Conservation (phyloP, 2,329 filamentous ascomycete species). For the Stagonosporopsis vannaccii region DNA sequence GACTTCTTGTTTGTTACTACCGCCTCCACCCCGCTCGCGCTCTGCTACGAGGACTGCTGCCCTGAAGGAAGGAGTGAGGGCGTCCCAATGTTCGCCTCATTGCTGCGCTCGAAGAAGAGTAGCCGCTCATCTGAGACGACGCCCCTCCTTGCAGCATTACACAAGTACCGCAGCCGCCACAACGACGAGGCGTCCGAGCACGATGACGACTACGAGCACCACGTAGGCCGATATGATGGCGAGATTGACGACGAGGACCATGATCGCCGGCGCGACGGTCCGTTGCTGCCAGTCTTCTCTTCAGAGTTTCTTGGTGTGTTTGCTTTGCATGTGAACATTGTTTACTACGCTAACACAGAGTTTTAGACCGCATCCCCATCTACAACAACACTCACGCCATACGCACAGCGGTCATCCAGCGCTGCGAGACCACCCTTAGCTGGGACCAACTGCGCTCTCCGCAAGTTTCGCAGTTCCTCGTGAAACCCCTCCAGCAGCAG, state of each 20-base stretch:
- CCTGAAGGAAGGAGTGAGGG: conserved; percentile 22
- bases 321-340: conserved; percentile 13
- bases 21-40: conserved; percentile 6
- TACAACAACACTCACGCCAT: conserved; percentile 92
- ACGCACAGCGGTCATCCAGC: conserved; percentile 79
- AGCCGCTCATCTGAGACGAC: conserved; percentile 40
- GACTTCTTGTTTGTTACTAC: conserved; percentile 11
- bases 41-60: conserved; percentile 14
- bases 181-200: conserved; percentile 31
- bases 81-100: conserved; percentile 49
- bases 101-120: conserved; percentile 42
- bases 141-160: conserved; percentile 45
- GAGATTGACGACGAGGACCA: conserved; percentile 42
- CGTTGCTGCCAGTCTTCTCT: conserved; percentile 52
- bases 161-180: conserved; percentile 38
- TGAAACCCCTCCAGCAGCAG: conserved; percentile 94
- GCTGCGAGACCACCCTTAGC: conserved; percentile 88
- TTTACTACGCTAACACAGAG: conserved; percentile 35
- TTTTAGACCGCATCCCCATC: conserved; percentile 80
- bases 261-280: conserved; percentile 40
- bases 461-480: conserved; percentile 91
- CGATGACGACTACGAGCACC: conserved; percentile 31
- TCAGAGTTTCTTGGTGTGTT: conserved; percentile 47
- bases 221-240: conserved; percentile 35
- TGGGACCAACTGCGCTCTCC: conserved; percentile 97